Evolutionary conservation across 768 basidiomycete genomes (phyloP), one percentile per base, ranked within the genome.

Genomic region (Pisolithus tinctorius): DNA sequence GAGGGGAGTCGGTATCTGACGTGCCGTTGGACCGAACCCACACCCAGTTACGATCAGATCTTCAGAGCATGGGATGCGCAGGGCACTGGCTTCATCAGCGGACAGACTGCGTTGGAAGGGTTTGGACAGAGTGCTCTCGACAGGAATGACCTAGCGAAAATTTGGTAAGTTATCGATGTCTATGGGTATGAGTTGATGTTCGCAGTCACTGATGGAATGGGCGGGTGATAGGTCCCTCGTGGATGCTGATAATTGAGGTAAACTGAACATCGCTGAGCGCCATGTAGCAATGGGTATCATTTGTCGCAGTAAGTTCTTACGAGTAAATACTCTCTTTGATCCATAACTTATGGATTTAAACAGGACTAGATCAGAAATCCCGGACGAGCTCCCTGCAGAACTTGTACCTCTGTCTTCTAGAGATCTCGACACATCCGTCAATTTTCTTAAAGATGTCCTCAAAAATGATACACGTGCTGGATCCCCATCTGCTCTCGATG

Each of bases 21-120:
- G n/a, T n/a, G n/a, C n/a, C n/a, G n/a, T n/a, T n/a, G n/a, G n/a
- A n/a, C n/a, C n/a, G n/a, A n/a, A n/a, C n/a, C n/a, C n/a, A n/a
- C n/a, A n/a, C n/a, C n/a, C n/a, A n/a, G n/a, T n/a, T 99, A 98
- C 60, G 91, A 98, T 64, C 80, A 87, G 61, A 94, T 98, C 61
- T 99, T 99, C 72, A 77, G 95, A 53, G 86, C 90, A n/a, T 99
- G 96, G 96, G 95, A 97, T 63, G 69, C 82, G 0, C 75, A 80
- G 38, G 74, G 76, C 7, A 81, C 82, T 0, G 93, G 93, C 0
- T 98, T 94, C 68, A 90, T 99, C 62, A 80, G 69, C 44, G 94
- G 96, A 26, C 71, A 78, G 57, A 88, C 81, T 14, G 95, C 94
- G 1, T 72, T 88, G 42, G 91, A 95, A 63, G 93, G 96, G 25